Base-by-base conservation (phyloP, 805 yeast genomes). In the Kodamaea kakaduensis region DNA sequence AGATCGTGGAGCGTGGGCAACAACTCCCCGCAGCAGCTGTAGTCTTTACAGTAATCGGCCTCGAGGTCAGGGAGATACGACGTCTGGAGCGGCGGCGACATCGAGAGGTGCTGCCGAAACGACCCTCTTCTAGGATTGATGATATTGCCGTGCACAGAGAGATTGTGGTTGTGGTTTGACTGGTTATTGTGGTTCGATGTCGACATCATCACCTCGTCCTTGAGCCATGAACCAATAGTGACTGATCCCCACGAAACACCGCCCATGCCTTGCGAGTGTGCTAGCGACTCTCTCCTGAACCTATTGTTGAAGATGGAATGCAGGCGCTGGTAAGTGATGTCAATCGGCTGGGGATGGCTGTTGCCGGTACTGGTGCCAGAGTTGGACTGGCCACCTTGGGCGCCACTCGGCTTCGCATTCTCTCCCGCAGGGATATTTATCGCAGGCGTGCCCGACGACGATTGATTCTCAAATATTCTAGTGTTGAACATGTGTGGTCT, bases 161-260 rank as follows among this genome's bases (percentile, higher is more conserved):
- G 40, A 27, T 39, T 36, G 33, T 36, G 38, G 32, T 17, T 20
- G 32, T 28, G 19, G 42, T 30, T 44, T 45, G 32, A 40, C 45
- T 33, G 37, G 44, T 28, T 32, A 32, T 22, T 47, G 46, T 34
- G 39, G 31, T 43, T 34, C 17, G 28, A n/a, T 10, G 39, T 18
- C 26, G 59, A 71, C 66, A 82, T 73, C 78, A 84, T 71, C 13
- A 84, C 90, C 53, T 90, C 98, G 58, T 90, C 97, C 54, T 88
- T 84, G 16, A 90, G 68, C 98, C 98, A 90, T 10, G 93, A 81
- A 9, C 97, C 97, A 19, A 90, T 88, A 17, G 95, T 83, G 38
- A 89, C 78, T 3, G 95, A 88, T 15, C 97, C 97, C 96, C 97
- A 90, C 6, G 95, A 82, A 21, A 90, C 84, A 31, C 97, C 98